Base-by-base conservation (phyloP, 192 early-diverging fungal species). In the Coemansia sp. region DNA sequence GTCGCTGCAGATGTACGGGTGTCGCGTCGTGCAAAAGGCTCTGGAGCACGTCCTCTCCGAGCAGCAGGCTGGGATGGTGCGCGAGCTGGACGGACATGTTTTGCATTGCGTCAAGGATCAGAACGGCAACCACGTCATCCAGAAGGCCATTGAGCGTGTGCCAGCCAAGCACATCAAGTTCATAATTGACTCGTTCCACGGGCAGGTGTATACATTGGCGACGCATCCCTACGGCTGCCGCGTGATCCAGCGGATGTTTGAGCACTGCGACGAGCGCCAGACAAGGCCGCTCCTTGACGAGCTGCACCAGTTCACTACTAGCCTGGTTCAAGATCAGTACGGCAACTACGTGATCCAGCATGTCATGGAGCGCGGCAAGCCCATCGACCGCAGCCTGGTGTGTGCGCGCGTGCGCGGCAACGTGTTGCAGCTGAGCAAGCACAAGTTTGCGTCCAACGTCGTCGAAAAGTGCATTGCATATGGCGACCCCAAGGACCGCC, bases 301-400 rank as follows among this genome's bases (percentile, higher is more conserved):
- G 80, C 84, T 99, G 47, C 96, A 98, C 84, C 87, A 90, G 46
- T 96, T 91, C 75, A 96, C 94, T 27, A 84, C 91, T 12, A 92
- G 90, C 68, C 84, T 99, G 41, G 96, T 99, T 12, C 94, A 97
- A 80, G 96, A 99, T 68, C 96, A 98, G 84, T 99, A 99, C 68
- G 97, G 97, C 59, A 99, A 99, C 85, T 99, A 99, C 80, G 97
- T 98, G 15, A 97, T 99, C 60, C 97, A 99, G 79, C 97, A 99
- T 66, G 93, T 99, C 32, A 87, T 99, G 35, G 97, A 99, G 74
- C 92, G 91, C 59, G 96, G 97, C 45, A 92, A 92, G 67, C 88
- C 91, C 11, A 83, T 81, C 2, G 97, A 99, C 83, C 96, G 97
- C 76, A 83, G 86, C 9, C 74, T 94, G 43, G 92, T 99, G 9